A percentile compares a stretch with the other conserved stretches of the same genome.
phyloP scores from a whole-genome alignment of 768 basidiomycete genomes.

The Wakefieldia striispora region DNA sequence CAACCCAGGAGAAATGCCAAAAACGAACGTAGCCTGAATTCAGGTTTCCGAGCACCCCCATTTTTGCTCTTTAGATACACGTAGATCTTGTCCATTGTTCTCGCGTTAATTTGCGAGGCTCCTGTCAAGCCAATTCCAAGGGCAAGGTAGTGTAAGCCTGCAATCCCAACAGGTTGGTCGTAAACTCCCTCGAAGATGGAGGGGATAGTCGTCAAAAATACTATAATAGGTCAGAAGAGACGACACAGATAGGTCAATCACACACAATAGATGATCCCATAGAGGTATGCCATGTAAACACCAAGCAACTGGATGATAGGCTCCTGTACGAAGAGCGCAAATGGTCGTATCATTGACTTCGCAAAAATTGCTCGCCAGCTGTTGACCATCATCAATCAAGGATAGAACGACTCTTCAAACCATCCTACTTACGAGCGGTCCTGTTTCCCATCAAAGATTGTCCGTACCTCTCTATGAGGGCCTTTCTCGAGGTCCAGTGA shows the following conservation, averaged over 20 bases:
- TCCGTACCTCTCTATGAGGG: slow-evolving; percentile 37
- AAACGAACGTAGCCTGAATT: slow-evolving; percentile 48
- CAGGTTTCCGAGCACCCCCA: slow-evolving; percentile 53
- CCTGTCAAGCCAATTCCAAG: slow-evolving; percentile 60
- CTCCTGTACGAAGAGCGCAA: slow-evolving; percentile 57
- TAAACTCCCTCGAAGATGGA: slow-evolving; percentile 56
- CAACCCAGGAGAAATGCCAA: not conserved
- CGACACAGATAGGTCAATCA: not conserved
- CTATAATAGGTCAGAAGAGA: slow-evolving; percentile 32
- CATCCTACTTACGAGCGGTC: slow-evolving; percentile 43
- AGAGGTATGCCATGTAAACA: slow-evolving; percentile 67
- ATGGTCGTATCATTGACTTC: slow-evolving; percentile 63
- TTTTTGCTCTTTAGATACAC: slow-evolving; percentile 49
- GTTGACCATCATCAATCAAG: not conserved
- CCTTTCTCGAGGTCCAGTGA: slow-evolving; percentile 49
- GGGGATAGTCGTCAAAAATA: slow-evolving; percentile 66
- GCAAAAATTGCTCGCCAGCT: slow-evolving; percentile 54
- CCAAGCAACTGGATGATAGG: slow-evolving; percentile 68
- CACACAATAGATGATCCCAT: slow-evolving; percentile 59
- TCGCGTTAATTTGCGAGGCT: slow-evolving; percentile 54
- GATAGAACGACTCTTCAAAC: not conserved
- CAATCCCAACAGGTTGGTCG: slow-evolving; percentile 51
- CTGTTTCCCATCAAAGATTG: slow-evolving; percentile 42
- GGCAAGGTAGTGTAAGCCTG: slow-evolving; percentile 69
- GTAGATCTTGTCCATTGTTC: slow-evolving; percentile 55